Conservation (phyloP, 2,329 filamentous ascomycete species). For the Aureobasidium sp. region DNA sequence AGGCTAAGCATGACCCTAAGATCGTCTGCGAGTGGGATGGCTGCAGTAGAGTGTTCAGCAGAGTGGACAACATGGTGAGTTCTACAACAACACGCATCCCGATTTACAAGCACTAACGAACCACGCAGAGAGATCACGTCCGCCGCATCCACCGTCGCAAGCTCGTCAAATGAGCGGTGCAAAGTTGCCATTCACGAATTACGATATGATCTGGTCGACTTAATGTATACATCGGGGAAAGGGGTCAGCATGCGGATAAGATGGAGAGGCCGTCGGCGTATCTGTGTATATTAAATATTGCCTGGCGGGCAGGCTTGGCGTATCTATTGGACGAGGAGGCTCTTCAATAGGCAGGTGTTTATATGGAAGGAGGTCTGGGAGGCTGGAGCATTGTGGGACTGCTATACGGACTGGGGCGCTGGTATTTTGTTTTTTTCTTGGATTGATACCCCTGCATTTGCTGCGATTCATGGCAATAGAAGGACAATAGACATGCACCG, state of each 20-base stretch:
- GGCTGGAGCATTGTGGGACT: not conserved
- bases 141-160: conserved; percentile 17
- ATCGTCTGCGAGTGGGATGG: conserved; percentile 50
- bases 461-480: conserved; percentile 8
- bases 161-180: not conserved
- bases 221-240: conserved; percentile 2
- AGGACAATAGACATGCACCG: not conserved
- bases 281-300: conserved; percentile 7
- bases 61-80: conserved; percentile 53
- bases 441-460: conserved; percentile 11
- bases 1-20: conserved; percentile 54
- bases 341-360: not conserved
- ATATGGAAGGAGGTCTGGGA: not conserved
- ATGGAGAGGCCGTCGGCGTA: not conserved
- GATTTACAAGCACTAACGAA: conserved; percentile 1
- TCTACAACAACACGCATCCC: not conserved
- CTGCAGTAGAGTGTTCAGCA: conserved; percentile 50
- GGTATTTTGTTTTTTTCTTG: not conserved
- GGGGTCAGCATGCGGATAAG: not conserved
- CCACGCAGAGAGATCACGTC: conserved; percentile 19
- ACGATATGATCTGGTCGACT: not conserved
- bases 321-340: not conserved
- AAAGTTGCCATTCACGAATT: not conserved
- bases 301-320: not conserved
- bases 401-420: not conserved